Base-by-base conservation (phyloP, 2,329 filamentous ascomycete genomes). In the Pyrenophora teres region DNA sequence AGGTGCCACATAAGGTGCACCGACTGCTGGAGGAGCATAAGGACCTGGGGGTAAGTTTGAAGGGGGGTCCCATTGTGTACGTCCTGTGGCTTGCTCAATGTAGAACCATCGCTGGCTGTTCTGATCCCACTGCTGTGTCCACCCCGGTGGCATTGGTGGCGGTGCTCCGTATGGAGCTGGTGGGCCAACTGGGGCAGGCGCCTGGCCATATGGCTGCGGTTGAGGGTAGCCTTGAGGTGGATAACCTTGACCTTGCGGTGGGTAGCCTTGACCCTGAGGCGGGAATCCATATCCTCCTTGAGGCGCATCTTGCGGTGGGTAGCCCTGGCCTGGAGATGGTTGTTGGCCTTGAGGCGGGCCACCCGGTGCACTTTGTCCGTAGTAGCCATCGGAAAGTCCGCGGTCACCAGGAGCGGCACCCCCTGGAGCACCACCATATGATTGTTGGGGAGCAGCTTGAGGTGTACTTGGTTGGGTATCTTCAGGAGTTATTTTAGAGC, bases 31-130 rank as follows among this genome's bases (percentile, higher is more conserved):
- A 12, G 67, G 65, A 31, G 67, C 68, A 41, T 72, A 73, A 1
- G 65, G 64, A 4, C 67, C 69, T 21, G 65, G 67, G n/a, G 68
- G 68, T 10, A 68, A 38, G 41, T 63, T 56, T 10, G 73, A 72
- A 2, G 86, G 84, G 13, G 79, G 77, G 56, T 87, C 83, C 86
- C 86, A 88, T 70, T 88, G 85, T 0, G 83, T 81, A 51, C 79
- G 80, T 16, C 84, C 83, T 10, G 83, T 83, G 40, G 81, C 77
- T 50, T 83, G 75, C 69, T 88, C 84, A 50, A 84, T 78, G 64
- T 86, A 89, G 74, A 83, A 88, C 76, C 83, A 87, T 48, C 83
- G 82, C 65, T 86, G 82, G 53, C 79, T 76, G 51, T 77, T 78
- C 50, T 83, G 80, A 59, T 89, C 86, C 73, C 81, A 89, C 69